Evolutionary conservation across 306 rosid species (phyloP).

Genomic region (Begonia peltatifolia): DNA sequence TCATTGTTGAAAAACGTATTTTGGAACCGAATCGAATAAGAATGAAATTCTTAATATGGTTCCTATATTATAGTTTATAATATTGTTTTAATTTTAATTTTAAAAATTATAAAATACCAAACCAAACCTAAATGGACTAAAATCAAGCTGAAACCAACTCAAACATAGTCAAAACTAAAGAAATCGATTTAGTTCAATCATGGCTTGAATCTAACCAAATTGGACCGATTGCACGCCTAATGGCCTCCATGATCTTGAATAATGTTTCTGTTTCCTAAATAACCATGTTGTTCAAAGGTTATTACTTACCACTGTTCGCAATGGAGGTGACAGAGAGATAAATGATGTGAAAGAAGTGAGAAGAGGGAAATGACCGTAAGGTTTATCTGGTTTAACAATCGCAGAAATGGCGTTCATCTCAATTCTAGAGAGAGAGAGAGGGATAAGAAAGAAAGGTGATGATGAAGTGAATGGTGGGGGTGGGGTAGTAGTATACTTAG

Average conservation of each 20-base stretch:
- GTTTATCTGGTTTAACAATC: slow-evolving; percentile 3
- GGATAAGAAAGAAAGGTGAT: background rate
- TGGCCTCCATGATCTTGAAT: slow-evolving; percentile 29
- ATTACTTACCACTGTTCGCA: slow-evolving; percentile 8
- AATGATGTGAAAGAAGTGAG: slow-evolving; percentile 2
- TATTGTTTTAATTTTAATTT: too few species aligned
- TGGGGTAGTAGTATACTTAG: slow-evolving; percentile 9
- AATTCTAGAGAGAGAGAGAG: background rate
- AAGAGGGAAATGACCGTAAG: slow-evolving; percentile 7
- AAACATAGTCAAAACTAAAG: too few species aligned
- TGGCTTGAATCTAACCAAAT: too few species aligned
- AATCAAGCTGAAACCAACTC: too few species aligned
- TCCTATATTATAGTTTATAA: too few species aligned
- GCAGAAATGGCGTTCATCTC: slow-evolving; percentile 4
- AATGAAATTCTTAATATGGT: too few species aligned
- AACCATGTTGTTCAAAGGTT: slow-evolving; percentile 6
- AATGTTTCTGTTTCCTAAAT: slow-evolving; percentile 28
- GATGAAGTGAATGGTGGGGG: background rate
- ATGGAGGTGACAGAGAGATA: slow-evolving; percentile 6
- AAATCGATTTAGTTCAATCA: too few species aligned
- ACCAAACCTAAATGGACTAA: too few species aligned
- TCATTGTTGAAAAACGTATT: too few species aligned
- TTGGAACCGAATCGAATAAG: too few species aligned
- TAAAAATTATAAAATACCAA: too few species aligned
- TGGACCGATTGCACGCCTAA: too few species aligned